phyloP scores from a whole-genome alignment of 2,329 filamentous ascomycete genomes.

The Colletotrichum spaethianum region DNA sequence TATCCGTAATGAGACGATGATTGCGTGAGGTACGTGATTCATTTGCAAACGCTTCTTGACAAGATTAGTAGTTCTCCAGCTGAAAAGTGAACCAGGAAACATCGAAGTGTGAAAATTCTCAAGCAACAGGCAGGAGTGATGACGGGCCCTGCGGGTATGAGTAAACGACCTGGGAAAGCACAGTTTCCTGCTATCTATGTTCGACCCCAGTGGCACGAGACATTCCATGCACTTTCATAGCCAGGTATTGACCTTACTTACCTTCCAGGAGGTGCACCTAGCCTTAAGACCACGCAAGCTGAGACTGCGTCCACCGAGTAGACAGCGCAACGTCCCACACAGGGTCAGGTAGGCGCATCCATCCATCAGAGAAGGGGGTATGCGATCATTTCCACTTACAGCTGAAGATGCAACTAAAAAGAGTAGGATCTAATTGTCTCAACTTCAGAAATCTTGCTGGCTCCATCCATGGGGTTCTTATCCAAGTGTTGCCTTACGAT shows the following conservation, averaged over 20 bases:
- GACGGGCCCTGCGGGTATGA: neutral
- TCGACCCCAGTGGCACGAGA: neutral
- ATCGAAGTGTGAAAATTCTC: neutral
- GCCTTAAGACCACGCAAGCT: neutral
- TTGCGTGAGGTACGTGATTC: neutral
- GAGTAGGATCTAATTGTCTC: conserved; percentile 1
- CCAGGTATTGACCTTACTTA: no score
- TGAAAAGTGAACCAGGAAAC: neutral
- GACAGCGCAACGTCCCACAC: neutral
- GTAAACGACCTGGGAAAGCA: neutral
- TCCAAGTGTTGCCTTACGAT: neutral
- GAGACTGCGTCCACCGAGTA: neutral
- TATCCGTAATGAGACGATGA: neutral
- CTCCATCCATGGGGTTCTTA: neutral
- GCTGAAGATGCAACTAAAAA: neutral
- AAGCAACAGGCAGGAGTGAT: neutral
- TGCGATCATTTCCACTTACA: neutral
- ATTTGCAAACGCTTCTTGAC: neutral
- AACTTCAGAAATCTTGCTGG: neutral
- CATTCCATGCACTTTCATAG: neutral
- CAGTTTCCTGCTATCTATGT: neutral
- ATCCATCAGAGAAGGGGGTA: no score
- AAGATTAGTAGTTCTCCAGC: neutral
- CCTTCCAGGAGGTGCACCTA: no score
- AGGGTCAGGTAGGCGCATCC: neutral